Conservation (phyloP, 164 flowering plant genomes). For the Saururus chinensis region DNA sequence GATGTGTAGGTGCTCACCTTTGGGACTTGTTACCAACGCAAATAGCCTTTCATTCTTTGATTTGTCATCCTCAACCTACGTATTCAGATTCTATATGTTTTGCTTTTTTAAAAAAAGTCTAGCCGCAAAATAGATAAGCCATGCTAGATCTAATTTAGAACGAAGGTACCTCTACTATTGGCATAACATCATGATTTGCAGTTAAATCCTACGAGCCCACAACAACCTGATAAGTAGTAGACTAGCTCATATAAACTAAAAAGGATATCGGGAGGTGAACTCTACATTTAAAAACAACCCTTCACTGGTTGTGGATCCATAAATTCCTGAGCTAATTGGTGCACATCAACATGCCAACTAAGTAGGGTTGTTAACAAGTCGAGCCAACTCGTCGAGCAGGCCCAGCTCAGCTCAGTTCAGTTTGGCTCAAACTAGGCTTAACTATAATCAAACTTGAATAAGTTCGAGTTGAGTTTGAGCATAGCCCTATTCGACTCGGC, state of each 20-base stretch:
- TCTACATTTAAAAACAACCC: slow-evolving; percentile 31
- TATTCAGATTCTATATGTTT: background rate
- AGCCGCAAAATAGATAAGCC: background rate
- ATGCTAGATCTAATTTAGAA: background rate
- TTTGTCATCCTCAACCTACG: slow-evolving; percentile 80
- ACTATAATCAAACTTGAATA: too few relatives aligned
- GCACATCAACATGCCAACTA: slow-evolving; percentile 55
- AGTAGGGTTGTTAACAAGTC: too few relatives aligned
- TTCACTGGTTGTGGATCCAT: slow-evolving; percentile 93
- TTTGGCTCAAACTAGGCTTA: too few relatives aligned
- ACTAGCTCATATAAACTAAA: background rate
- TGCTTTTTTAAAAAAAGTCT: background rate
- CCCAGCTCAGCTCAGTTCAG: too few relatives aligned
- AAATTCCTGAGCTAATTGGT: slow-evolving; percentile 85
- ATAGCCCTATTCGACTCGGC: too few relatives aligned
- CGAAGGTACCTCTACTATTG: slow-evolving; percentile 83
- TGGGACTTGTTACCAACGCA: slow-evolving; percentile 63
- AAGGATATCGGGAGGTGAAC: background rate
- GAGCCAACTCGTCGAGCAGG: too few relatives aligned
- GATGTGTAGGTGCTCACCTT: slow-evolving; percentile 35
- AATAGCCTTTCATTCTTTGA: slow-evolving; percentile 69
- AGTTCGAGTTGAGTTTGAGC: too few relatives aligned
- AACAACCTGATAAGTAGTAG: slow-evolving; percentile 56
- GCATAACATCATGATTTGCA: slow-evolving; percentile 99
- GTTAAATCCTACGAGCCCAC: slow-evolving; percentile 97